Evolutionary conservation across 257 asterid genomes (phyloP).

Genomic region (Lithospermum erythrorhizon): DNA sequence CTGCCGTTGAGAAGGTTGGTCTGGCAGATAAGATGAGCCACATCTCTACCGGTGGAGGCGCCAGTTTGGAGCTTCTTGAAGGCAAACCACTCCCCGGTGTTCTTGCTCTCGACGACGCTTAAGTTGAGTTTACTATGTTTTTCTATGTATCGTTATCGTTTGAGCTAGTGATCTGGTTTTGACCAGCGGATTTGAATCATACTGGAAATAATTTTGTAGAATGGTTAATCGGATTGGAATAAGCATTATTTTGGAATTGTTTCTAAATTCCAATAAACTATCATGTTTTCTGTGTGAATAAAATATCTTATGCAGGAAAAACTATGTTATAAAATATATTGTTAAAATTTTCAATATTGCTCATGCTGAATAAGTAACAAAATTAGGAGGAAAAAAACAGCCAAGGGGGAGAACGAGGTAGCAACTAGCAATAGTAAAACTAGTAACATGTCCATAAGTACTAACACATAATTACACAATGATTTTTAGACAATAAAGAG

Average conservation of each 20-base stretch:
- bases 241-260: neutral
- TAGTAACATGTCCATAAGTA: no score
- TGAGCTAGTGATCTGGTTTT: neutral
- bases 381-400: no score
- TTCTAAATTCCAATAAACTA: neutral
- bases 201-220: neutral
- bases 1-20: slow-evolving; percentile 88
- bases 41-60: slow-evolving; percentile 91
- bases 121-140: slow-evolving; percentile 1
- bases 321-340: no score
- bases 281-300: neutral
- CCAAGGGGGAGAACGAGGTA: no score
- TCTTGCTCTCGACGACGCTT: slow-evolving; percentile 69
- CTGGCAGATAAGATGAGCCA: slow-evolving; percentile 93
- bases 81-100: slow-evolving; percentile 83
- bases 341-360: no score
- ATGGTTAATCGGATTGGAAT: neutral
- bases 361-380: no score
- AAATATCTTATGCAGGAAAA: no score
- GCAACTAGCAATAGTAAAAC: no score
- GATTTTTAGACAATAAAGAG: no score
- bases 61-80: slow-evolving; percentile 89
- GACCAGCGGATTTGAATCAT: neutral
- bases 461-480: no score
- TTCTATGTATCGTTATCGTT: slow-evolving; percentile 4